Base-by-base conservation (phyloP, 2,329 filamentous ascomycete species). In the Scytalidium sp. region DNA sequence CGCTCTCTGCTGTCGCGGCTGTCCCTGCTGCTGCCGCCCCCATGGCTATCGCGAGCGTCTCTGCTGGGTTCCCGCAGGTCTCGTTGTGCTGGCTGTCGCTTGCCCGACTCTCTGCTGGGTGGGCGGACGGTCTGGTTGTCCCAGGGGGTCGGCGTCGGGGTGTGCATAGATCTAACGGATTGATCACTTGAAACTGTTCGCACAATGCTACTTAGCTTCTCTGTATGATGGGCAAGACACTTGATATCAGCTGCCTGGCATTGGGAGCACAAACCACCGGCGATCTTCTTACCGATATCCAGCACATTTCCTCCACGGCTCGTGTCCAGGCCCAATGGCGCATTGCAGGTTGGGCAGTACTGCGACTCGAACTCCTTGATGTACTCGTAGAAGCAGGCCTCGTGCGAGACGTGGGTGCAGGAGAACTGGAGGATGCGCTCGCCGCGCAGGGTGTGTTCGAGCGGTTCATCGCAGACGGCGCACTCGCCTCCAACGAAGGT, bases 321-420 rank as follows among this genome's bases (percentile, higher is more conserved):
- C 10, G 90, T 94, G 70, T 99, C 94, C 41, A 99, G 75, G 54
- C 92, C 90, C 46, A 99, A 74, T 19, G 94, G 91, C 56, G 92
- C 88, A 74, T 96, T 88, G 70, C 94, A 99, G 57, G 89, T 88
- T 22, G 94, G 94, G 70, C 94, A 99, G 64, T 90, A 92, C 63
- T 97, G 91, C 47, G 89, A 89, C 59, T 97, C 92, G 51, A 93
- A 88, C 64, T 97, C 93, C 63, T 90, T 88, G 61, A 99, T 96
- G 66, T 95, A 97, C 70, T 99, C 94, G 72, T 97, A 97, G 67
- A 99, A 97, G 71, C 94, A 99, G 29, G 93, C 94, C 69, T 97
- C 94, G 67, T 99, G 94, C 10, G 93, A 91, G 52, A 99, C 93
- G 70, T 99, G 94, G n/a, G 86, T 83, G 70, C 94, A 99, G 5